Evolutionary conservation across 1,139 yeast genomes (phyloP).

Genomic region (Nakaseomyces uthaithaninus): DNA sequence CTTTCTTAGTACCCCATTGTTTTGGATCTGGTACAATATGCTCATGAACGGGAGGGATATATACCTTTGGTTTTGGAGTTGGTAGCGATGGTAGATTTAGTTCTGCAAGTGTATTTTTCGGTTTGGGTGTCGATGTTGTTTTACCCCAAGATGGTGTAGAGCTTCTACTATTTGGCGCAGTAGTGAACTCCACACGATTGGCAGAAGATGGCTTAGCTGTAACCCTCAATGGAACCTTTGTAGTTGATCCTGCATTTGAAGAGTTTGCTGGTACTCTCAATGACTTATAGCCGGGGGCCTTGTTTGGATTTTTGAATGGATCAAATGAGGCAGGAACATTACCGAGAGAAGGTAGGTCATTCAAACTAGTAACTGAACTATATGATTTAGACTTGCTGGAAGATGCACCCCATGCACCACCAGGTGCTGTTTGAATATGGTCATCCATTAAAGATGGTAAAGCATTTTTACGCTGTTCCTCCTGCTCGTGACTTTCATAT

Average conservation of each 20-base stretch:
- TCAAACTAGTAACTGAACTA: conserved; percentile 9
- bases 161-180: not conserved
- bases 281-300: conserved; percentile 12
- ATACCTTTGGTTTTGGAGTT: conserved; percentile 35
- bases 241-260: conserved; percentile 8
- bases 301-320: conserved; percentile 16
- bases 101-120: conserved; percentile 22
- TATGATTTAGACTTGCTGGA: conserved; percentile 6
- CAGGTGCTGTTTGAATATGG: conserved; percentile 17
- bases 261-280: conserved; percentile 10
- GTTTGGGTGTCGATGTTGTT: conserved; percentile 6
- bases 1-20: conserved; percentile 23
- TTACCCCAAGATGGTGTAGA: conserved; percentile 5
- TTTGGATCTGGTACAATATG: conserved; percentile 28
- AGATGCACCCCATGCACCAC: conserved; percentile 27
- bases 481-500: conserved; percentile 27
- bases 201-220: conserved; percentile 4
- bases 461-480: conserved; percentile 26
- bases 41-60: conserved; percentile 37
- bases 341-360: conserved; percentile 26
- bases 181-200: conserved; percentile 1
- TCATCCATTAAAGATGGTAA: conserved; percentile 51
- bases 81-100: conserved; percentile 50
- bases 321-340: conserved; percentile 19
- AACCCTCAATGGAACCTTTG: conserved; percentile 1